A percentile compares a stretch with the other conserved stretches of the same genome.
phyloP scores from a whole-genome alignment of 202 grass and related monocot genomes.

The Zoysia matrella region DNA sequence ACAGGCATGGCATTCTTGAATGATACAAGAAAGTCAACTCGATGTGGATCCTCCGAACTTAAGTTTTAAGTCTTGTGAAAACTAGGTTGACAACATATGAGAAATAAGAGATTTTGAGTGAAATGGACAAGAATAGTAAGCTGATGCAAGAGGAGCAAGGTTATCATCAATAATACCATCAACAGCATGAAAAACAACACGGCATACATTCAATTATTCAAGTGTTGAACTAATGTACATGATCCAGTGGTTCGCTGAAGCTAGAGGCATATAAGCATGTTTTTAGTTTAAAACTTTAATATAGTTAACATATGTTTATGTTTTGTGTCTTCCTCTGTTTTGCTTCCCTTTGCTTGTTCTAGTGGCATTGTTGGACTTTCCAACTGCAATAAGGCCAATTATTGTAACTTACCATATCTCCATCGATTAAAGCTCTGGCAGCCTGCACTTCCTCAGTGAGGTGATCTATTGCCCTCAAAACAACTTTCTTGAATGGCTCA shows the following conservation, averaged over 20 bases:
- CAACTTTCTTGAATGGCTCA: slow-evolving; percentile 61
- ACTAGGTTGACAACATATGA: slow-evolving; percentile 51
- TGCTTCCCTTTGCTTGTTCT: background rate
- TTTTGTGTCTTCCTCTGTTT: background rate
- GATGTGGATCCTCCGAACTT: slow-evolving; percentile 40
- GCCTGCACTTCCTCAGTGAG: slow-evolving; percentile 72
- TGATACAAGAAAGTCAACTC: slow-evolving; percentile 80
- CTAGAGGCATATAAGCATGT: background rate
- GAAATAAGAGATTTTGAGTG: slow-evolving; percentile 10
- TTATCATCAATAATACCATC: background rate
- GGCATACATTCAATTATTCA: background rate
- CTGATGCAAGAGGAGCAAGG: background rate
- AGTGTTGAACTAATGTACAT: slow-evolving; percentile 8
- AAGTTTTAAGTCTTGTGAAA: slow-evolving; percentile 51
- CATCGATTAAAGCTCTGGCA: slow-evolving; percentile 75
- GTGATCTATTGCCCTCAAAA: slow-evolving; percentile 65
- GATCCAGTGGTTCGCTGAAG: background rate
- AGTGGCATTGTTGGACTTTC: slow-evolving; percentile 4
- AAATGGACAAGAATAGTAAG: slow-evolving; percentile 32
- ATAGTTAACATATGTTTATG: background rate
- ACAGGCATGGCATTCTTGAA: slow-evolving; percentile 61
- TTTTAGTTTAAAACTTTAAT: background rate
- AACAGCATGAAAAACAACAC: background rate
- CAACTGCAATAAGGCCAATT: slow-evolving; percentile 23
- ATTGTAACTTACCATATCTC: slow-evolving; percentile 59